phyloP scores from a whole-genome alignment of 495 filamentous ascomycete species.

The Letharia lupina region DNA sequence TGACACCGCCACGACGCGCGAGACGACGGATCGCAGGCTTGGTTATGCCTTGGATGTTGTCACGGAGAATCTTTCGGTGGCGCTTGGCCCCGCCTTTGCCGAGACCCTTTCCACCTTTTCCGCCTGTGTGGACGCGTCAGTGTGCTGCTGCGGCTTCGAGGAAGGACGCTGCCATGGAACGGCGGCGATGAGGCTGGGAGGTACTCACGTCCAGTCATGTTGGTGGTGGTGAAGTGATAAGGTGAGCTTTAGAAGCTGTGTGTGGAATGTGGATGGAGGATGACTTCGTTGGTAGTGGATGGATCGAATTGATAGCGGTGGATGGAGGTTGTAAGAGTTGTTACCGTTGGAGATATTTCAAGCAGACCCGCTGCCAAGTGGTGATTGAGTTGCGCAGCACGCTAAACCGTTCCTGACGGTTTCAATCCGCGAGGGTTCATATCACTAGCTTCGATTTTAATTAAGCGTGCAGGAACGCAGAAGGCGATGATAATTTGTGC shows the following conservation, averaged over 20 bases:
- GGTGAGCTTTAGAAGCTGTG: conserved; percentile 30
- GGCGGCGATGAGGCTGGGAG: conserved; percentile 20
- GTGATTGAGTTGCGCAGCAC: conserved; percentile 17
- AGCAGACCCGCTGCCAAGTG: conserved; percentile 11
- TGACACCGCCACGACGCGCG: conserved; percentile 98
- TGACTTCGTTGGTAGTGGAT: conserved; percentile 22
- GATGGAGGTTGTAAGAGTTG: conserved; percentile 38
- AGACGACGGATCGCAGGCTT: conserved; percentile 99
- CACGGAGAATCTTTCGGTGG: conserved; percentile 98
- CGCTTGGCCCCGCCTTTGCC: conserved; percentile 89
- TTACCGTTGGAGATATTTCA: conserved; percentile 43
- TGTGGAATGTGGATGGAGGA: conserved; percentile 33
- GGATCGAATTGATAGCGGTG: conserved; percentile 23
- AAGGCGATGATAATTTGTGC: background rate
- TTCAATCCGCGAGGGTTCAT: conserved; percentile 15
- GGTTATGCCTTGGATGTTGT: conserved; percentile 98
- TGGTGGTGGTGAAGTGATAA: conserved; percentile 35
- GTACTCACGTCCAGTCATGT: conserved; percentile 64
- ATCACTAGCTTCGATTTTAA: conserved; percentile 15
- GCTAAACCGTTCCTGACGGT: conserved; percentile 19
- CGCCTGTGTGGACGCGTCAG: conserved; percentile 53
- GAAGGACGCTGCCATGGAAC: conserved; percentile 15
- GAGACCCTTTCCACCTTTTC: conserved; percentile 98
- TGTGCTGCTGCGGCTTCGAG: conserved; percentile 21
- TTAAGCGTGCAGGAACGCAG: background rate